Conservation (phyloP, 768 basidiomycete genomes). For the Lyophyllum shimeji region DNA sequence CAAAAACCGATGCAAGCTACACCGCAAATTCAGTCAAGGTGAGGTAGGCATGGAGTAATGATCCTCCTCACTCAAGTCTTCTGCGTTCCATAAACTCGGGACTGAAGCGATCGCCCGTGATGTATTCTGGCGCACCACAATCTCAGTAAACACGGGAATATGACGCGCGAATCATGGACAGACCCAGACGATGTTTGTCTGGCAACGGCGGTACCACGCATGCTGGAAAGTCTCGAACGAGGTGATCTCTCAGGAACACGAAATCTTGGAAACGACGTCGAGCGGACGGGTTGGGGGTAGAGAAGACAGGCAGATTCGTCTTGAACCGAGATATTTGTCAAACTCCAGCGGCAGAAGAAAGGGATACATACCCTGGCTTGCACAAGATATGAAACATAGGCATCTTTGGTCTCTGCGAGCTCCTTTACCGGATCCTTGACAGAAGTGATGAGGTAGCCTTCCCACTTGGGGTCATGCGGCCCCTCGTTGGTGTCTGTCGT, state of each 20-base stretch:
- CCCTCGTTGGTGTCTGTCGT: slow-evolving; percentile 67
- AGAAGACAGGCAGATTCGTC: slow-evolving; percentile 92
- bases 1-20: slow-evolving; percentile 88
- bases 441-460: slow-evolving; percentile 76
- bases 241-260: slow-evolving; percentile 86
- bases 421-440: slow-evolving; percentile 96
- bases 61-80: slow-evolving; percentile 69
- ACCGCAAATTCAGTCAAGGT: neutral
- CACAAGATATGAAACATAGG: slow-evolving; percentile 93
- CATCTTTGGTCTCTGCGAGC: slow-evolving; percentile 94
- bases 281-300: slow-evolving; percentile 66
- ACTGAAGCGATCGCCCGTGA: slow-evolving; percentile 97
- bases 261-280: slow-evolving; percentile 97
- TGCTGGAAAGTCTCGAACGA: slow-evolving; percentile 91
- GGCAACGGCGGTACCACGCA: slow-evolving; percentile 97
- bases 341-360: neutral
- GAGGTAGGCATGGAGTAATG: neutral
- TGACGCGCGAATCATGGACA: slow-evolving; percentile 25
- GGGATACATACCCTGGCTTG: slow-evolving; percentile 68
- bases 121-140: slow-evolving; percentile 65
- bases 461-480: slow-evolving; percentile 90
- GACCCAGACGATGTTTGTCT: slow-evolving; percentile 94
- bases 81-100: slow-evolving; percentile 96
- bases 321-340: slow-evolving; percentile 29
- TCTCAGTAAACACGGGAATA: slow-evolving; percentile 1